Evolutionary conservation across 78 protist species (phyloP).

Genomic region (Pigoraptor vietnamica): DNA sequence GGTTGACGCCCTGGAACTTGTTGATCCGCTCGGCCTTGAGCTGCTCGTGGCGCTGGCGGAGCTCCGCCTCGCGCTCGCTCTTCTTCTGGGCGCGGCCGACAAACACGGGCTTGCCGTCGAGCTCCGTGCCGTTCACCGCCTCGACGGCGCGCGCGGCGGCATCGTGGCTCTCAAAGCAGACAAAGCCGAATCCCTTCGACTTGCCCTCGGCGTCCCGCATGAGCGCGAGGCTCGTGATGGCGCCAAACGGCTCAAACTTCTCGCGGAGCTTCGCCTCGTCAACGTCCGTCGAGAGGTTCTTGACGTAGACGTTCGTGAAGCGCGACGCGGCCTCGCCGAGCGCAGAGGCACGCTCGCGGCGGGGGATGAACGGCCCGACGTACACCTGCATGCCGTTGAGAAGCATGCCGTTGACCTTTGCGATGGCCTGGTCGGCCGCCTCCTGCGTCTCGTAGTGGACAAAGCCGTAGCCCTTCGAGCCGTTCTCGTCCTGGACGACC

Average conservation of each 20-base stretch:
- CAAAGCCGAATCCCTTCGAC: constrained; percentile 88
- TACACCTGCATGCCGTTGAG: constrained; percentile 49
- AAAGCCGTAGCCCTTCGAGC: constrained; percentile 87
- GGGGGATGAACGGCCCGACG: constrained; percentile 81
- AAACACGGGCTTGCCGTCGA: constrained; percentile 65
- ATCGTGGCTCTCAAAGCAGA: constrained; percentile 85
- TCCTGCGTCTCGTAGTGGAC: constrained; percentile 90
- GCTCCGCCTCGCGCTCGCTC: constrained; percentile 79
- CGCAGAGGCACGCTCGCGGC: constrained; percentile 56
- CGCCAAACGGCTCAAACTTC: constrained; percentile 64
- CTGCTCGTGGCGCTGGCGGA: constrained; percentile 66
- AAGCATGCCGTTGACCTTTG: constrained; percentile 85
- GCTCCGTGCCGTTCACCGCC: constrained; percentile 55
- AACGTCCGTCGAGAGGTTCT: constrained; percentile 69
- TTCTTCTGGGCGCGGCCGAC: constrained; percentile 84
- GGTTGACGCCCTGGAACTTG: constrained; percentile 82
- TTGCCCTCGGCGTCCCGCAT: constrained; percentile 53
- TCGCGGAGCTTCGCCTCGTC: constrained; percentile 54
- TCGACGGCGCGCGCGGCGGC: constrained; percentile 75
- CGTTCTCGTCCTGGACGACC: constrained; percentile 67
- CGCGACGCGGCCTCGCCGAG: constrained; percentile 10
- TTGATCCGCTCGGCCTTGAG: constrained; percentile 29
- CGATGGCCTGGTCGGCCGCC: constrained; percentile 84
- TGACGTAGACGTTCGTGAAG: constrained; percentile 92
- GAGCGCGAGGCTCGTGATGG: constrained; percentile 45